Evolutionary conservation across 257 asterid genomes (phyloP), one percentile per base, ranked within the genome.

Genomic region (Coffea eugenioides): DNA sequence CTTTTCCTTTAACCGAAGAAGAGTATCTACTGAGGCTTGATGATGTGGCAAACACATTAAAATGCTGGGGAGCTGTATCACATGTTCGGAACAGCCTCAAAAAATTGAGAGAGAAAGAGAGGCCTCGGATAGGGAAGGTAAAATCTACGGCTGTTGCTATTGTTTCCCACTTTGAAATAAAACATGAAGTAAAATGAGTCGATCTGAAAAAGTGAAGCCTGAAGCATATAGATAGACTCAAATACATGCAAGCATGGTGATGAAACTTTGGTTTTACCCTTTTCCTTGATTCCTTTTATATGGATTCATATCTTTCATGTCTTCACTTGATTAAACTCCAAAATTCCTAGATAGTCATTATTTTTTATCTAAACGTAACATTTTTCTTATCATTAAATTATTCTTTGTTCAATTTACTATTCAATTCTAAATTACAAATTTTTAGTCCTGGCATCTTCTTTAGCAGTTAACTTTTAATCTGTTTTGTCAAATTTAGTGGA

Each of bases 31-130:
- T 90, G 85, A 89, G 99, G 91, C 99, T 95, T 27, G 99, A 95
- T 83, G 93, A 92, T 73, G 98, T 93, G 81, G 98, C 98, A 36
- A 95, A 93, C 86, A 89, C 88, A 62, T 88, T 95, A 80, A 95
- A 86, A 87, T 92, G 98, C 71, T 95, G 98, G 99, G 99, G 99
- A 87, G 99, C 99, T 46, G 99, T 95, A 83, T 95, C 99, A 9
- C 99, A 95, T 83, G 82, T 95, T 62, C 92, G 99, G 54, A 93
- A 65, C 88, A 90, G 90, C 86, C 94, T 95, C 36, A 87, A 88
- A 84, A 93, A 90, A 86, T 85, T 82, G 80, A 78, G 46, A 67
- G 76, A 68, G 66, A 95, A 92, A 88, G 98, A 95, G 86, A 92
- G 99, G 51, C 98, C 98, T 69, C 93, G 98, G 71, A 93, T 93